These are phyloP conservation scores for Emmonsiellopsis sp. DNA, from an alignment of 2,329 filamentous ascomycete genomes.

Conservation along the genomic window DNA sequence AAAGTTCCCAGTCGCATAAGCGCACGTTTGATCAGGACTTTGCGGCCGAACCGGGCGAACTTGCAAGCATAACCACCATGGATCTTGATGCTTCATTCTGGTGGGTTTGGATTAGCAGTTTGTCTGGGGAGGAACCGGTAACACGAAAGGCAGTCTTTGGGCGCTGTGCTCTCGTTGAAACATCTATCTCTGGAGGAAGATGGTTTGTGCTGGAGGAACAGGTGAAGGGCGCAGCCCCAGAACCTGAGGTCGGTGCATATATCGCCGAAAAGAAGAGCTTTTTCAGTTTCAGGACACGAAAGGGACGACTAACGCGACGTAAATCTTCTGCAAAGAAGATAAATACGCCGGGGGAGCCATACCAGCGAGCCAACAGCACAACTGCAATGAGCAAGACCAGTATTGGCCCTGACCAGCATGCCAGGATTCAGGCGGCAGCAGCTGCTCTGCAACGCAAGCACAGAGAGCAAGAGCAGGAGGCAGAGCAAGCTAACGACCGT, in stretches of 20 bases:
- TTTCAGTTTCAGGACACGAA: slow-evolving; percentile 72
- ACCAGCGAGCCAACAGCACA: slow-evolving; percentile 40
- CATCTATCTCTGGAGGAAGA: slow-evolving; percentile 65
- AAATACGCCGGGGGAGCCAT: slow-evolving; percentile 41
- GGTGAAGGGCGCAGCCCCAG: slow-evolving; percentile 81
- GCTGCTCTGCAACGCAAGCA: slow-evolving; percentile 69
- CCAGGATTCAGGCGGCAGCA: slow-evolving; percentile 84
- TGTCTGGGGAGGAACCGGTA: slow-evolving; percentile 80
- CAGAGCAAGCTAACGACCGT: slow-evolving; percentile 38
- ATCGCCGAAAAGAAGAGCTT: slow-evolving; percentile 93
- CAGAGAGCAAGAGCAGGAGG: slow-evolving; percentile 47
- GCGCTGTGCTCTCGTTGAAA: slow-evolving; percentile 85
- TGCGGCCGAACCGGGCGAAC: slow-evolving; percentile 77
- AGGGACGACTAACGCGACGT: slow-evolving; percentile 57
- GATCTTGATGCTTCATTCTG: slow-evolving; percentile 94
- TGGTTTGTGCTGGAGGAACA: slow-evolving; percentile 97
- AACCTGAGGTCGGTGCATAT: slow-evolving; percentile 75
- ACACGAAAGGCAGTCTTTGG: slow-evolving; percentile 88
- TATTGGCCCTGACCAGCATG: slow-evolving; percentile 84
- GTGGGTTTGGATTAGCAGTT: slow-evolving; percentile 99
- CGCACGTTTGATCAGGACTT: slow-evolving; percentile 60
- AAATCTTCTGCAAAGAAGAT: slow-evolving; percentile 61
- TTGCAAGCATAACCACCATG: slow-evolving; percentile 80
- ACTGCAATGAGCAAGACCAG: slow-evolving; percentile 65
- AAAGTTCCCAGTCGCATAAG: slow-evolving; percentile 78